Conservation (phyloP, 2,329 filamentous ascomycete species). For the Fonsecaea nubica region DNA sequence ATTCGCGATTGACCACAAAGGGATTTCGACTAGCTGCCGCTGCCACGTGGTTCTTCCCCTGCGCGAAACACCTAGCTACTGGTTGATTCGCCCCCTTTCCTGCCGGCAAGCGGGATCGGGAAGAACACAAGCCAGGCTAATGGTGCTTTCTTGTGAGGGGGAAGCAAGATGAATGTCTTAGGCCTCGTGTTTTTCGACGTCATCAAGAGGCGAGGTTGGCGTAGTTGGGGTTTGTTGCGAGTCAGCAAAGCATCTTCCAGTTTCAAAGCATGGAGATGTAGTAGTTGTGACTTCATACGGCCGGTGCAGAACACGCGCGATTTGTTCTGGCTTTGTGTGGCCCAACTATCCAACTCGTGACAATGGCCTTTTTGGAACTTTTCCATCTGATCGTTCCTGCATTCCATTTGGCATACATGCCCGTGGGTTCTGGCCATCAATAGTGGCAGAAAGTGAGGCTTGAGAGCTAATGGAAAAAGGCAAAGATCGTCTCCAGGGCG, state of each 20-base stretch:
- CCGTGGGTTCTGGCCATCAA: constrained; percentile 14
- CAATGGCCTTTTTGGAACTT: background rate
- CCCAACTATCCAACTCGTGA: background rate
- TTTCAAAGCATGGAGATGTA: background rate
- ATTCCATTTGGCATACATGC: background rate
- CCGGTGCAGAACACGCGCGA: background rate
- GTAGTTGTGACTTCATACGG: background rate
- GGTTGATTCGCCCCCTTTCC: constrained; percentile 5
- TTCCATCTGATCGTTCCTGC: background rate
- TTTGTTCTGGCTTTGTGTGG: background rate
- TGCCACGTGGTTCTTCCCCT: constrained; percentile 5
- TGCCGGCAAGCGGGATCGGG: background rate
- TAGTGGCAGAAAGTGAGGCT: constrained; percentile 17
- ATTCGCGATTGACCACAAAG: background rate
- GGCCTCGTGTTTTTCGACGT: constrained; percentile 7
- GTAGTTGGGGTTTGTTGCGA: background rate
- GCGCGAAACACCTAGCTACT: constrained; percentile 1
- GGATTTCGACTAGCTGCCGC: constrained; percentile 1
- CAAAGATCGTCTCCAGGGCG: constrained; percentile 16
- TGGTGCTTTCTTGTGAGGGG: background rate
- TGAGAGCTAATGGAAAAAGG: constrained; percentile 3
- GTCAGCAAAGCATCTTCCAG: background rate
- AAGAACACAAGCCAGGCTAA: constrained; percentile 7
- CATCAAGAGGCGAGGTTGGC: background rate
- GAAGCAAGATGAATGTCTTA: constrained; percentile 2